phyloP scores from a whole-genome alignment of 257 asterid species.

The Cinchona pubescens region DNA sequence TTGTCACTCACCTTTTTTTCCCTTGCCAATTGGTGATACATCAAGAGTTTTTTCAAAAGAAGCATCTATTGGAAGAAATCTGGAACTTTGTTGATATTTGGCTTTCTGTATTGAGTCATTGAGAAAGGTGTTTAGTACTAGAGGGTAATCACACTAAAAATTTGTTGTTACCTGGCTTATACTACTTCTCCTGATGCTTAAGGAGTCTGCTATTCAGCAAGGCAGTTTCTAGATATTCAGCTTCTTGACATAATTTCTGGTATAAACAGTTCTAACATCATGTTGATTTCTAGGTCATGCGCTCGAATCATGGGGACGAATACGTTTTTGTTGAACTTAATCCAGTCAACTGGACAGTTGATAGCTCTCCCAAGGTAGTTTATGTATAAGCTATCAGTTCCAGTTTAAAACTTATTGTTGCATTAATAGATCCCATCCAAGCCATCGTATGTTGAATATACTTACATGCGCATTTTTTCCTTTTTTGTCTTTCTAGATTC shows the following conservation, averaged over 20 bases:
- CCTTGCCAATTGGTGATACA: background rate
- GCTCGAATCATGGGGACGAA: constrained; percentile 63
- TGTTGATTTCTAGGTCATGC: constrained; percentile 62
- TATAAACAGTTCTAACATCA: background rate
- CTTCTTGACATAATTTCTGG: background rate
- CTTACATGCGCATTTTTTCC: background rate
- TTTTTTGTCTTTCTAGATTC: constrained; percentile 51
- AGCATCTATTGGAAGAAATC: background rate
- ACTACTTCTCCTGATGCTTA: background rate
- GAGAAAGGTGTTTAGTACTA: background rate
- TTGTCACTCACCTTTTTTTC: background rate
- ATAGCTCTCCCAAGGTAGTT: constrained; percentile 62
- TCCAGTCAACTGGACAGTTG: constrained; percentile 61
- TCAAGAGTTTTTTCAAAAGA: too few species aligned
- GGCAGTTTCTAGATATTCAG: background rate
- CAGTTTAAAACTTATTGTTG: background rate
- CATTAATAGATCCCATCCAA: background rate
- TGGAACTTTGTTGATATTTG: background rate
- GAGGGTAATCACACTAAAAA: background rate
- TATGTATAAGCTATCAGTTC: background rate
- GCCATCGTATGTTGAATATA: background rate
- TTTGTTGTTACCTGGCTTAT: background rate
- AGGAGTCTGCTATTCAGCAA: background rate
- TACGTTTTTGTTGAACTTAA: constrained; percentile 59
- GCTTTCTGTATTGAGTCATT: background rate